These are phyloP conservation scores for Chaetoscypha palmicola DNA, from an alignment of 2,329 filamentous ascomycete species.

Conservation along the genomic window DNA sequence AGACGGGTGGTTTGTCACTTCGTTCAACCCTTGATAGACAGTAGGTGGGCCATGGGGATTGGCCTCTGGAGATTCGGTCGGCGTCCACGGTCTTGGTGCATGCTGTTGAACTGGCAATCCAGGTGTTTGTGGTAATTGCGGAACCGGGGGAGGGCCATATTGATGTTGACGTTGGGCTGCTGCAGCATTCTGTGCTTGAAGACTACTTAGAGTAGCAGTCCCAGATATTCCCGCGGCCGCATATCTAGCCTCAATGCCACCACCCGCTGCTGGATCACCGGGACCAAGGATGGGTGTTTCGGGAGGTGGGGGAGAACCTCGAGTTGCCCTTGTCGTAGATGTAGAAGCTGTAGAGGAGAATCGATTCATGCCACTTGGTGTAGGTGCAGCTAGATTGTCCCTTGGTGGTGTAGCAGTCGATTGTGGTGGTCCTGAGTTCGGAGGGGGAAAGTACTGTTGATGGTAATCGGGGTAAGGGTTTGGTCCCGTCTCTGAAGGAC, in stretches of 20 bases:
- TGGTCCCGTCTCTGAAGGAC: constrained; percentile 18
- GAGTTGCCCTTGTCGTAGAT: constrained; percentile 83
- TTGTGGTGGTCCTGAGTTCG: constrained; percentile 31
- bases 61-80: constrained; percentile 80
- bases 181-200: constrained; percentile 68
- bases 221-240: constrained; percentile 87
- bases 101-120: constrained; percentile 28
- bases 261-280: constrained; percentile 62
- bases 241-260: constrained; percentile 85
- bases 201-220: constrained; percentile 69
- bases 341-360: constrained; percentile 81
- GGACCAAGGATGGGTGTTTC: constrained; percentile 81
- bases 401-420: constrained; percentile 17
- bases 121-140: constrained; percentile 31
- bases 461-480: constrained; percentile 23
- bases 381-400: constrained; percentile 23
- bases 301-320: constrained; percentile 89
- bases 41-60: constrained; percentile 85
- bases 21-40: constrained; percentile 79
- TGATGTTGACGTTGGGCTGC: constrained; percentile 75
- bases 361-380: constrained; percentile 46
- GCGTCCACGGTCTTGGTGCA: constrained; percentile 75
- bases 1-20: constrained; percentile 41
- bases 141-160: constrained; percentile 51
- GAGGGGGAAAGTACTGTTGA: constrained; percentile 50